phyloP scores from a whole-genome alignment of 805 yeast species.

The Teunomyces lycoperdinae region DNA sequence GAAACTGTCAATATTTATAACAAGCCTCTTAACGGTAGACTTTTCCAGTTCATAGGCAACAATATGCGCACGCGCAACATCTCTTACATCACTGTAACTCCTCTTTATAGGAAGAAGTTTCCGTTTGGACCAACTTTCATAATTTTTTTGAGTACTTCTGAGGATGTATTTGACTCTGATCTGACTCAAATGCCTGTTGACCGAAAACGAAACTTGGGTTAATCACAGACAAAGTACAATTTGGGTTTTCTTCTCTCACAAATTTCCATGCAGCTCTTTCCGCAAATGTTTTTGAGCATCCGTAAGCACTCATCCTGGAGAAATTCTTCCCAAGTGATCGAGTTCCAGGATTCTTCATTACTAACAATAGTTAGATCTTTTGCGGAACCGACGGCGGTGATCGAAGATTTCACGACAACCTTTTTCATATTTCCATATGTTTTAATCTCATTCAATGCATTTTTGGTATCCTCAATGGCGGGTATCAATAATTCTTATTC shows the following conservation, averaged over 20 bases:
- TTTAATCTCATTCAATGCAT: constrained; percentile 18
- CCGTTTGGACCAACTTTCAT: constrained; percentile 14
- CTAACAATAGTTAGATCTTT: constrained; percentile 32
- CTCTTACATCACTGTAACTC: constrained; percentile 16
- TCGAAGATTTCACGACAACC: constrained; percentile 24
- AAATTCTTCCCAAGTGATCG: constrained; percentile 48
- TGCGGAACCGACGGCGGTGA: constrained; percentile 18
- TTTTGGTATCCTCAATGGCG: constrained; percentile 29
- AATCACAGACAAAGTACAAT: constrained; percentile 20
- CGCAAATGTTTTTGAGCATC: constrained; percentile 61
- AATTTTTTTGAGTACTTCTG: constrained; percentile 15
- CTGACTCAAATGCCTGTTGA: constrained; percentile 36
- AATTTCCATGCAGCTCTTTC: constrained; percentile 62
- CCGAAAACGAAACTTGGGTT: constrained; percentile 41
- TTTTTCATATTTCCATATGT: constrained; percentile 15
- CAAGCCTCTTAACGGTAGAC: constrained; percentile 26
- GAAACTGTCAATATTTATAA: constrained; percentile 18
- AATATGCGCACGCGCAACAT: constrained; percentile 14
- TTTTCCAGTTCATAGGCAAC: constrained; percentile 10
- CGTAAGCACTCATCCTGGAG: constrained; percentile 45
- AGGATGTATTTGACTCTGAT: constrained; percentile 22
- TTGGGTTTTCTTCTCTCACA: constrained; percentile 31
- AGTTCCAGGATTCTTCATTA: constrained; percentile 52
- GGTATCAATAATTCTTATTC: constrained; percentile 24
- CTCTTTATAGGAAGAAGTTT: constrained; percentile 11